These are phyloP conservation scores for Tetraselmis striata DNA, from an alignment of 139 green algal species.

Conservation along the genomic window DNA sequence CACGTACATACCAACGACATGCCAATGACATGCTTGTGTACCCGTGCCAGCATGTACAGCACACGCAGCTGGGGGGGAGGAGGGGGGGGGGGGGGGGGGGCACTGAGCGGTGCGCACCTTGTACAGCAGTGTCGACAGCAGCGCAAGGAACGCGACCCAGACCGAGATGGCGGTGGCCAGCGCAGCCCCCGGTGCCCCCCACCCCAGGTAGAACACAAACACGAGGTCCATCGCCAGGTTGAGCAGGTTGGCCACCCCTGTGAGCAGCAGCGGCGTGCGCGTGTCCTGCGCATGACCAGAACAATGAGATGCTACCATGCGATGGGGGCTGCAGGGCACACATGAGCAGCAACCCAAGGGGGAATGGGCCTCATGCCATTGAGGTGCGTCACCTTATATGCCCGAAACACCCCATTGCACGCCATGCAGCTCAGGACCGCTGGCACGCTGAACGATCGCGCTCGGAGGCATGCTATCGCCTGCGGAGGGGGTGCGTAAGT, in stretches of 20 bases:
- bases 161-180: not conserved
- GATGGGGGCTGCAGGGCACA: too few relatives aligned
- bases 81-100: too few relatives aligned
- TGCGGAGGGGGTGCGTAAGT: not conserved
- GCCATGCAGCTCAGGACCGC: not conserved
- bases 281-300: slow-evolving; percentile 4
- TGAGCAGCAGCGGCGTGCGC: not conserved
- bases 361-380: too few relatives aligned
- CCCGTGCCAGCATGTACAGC: too few relatives aligned
- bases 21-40: too few relatives aligned
- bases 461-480: not conserved
- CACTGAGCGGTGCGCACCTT: not conserved
- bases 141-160: not conserved
- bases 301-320: too few relatives aligned
- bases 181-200: not conserved
- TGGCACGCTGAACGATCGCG: not conserved
- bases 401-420: not conserved
- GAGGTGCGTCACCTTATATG: not conserved
- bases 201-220: not conserved
- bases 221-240: slow-evolving; percentile 1
- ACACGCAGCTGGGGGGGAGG: too few relatives aligned
- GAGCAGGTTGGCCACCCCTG: not conserved
- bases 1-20: too few relatives aligned
- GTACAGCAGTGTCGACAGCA: not conserved
- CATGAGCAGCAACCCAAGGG: too few relatives aligned